A percentile compares a stretch with the other conserved stretches of the same genome.
Evolutionary conservation across 2,329 filamentous ascomycete genomes (phyloP).

Genomic region (Pseudogymnoascus sp.): DNA sequence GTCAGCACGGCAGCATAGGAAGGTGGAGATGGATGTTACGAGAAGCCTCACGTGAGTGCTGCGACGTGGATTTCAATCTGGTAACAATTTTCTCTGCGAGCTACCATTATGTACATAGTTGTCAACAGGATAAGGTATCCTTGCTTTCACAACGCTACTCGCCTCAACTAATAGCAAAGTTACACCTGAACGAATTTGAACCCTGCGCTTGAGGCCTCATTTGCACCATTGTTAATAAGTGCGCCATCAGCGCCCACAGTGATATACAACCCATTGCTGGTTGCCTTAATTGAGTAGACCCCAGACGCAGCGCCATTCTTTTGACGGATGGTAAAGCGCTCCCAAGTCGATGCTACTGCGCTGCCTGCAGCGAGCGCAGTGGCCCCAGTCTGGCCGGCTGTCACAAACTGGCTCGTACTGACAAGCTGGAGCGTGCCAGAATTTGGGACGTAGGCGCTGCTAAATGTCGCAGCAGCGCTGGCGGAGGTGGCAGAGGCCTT

Average conservation of each 20-base stretch:
- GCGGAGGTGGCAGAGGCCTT: constrained; percentile 15
- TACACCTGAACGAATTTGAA: constrained; percentile 12
- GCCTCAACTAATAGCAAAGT: constrained; percentile 4
- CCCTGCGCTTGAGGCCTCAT: constrained; percentile 11
- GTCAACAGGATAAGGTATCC: background rate
- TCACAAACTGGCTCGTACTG: constrained; percentile 16
- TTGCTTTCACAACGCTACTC: background rate
- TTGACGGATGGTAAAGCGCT: constrained; percentile 20
- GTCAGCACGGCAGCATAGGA: no score
- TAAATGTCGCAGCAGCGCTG: constrained; percentile 16
- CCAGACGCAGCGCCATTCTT: constrained; percentile 18
- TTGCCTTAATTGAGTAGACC: constrained; percentile 22
- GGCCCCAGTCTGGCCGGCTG: constrained; percentile 19
- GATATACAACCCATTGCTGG: constrained; percentile 20
- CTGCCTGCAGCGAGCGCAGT: constrained; percentile 17
- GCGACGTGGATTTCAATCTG: constrained; percentile 9
- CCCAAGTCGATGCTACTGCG: constrained; percentile 18
- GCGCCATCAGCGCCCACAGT: constrained; percentile 17
- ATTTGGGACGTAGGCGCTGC: constrained; percentile 21
- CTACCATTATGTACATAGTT: background rate
- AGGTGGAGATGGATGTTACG: no score
- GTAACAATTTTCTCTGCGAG: constrained; percentile 11
- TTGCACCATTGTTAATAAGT: constrained; percentile 19
- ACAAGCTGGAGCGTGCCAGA: constrained; percentile 14
- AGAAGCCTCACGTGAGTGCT: no score